These are phyloP conservation scores for Neocucurbitaria cava DNA, from an alignment of 2,329 filamentous ascomycete species.

Conservation along the genomic window DNA sequence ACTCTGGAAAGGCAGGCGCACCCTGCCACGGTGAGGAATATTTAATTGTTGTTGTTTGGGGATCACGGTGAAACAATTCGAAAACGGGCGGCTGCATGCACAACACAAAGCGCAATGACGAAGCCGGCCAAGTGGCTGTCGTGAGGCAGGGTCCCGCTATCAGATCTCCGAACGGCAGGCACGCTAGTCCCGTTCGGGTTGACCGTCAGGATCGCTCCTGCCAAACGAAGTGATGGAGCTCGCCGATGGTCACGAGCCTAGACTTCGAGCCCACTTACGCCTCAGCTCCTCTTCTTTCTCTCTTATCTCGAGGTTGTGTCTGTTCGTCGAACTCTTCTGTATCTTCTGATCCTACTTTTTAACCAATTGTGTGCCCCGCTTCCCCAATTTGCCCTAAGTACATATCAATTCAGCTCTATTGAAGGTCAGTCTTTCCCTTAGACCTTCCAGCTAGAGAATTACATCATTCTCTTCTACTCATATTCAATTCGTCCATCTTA, in stretches of 20 bases:
- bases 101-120: constrained; percentile 20
- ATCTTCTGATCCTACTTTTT: constrained; percentile 15
- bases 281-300: constrained; percentile 23
- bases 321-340: constrained; percentile 16
- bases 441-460: neutral
- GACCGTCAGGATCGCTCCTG: constrained; percentile 30
- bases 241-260: constrained; percentile 46
- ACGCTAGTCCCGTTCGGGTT: constrained; percentile 28
- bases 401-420: constrained; percentile 1
- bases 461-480: neutral
- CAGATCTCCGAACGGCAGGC: constrained; percentile 13
- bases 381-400: constrained; percentile 15
- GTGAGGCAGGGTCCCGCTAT: constrained; percentile 23
- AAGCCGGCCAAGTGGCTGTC: constrained; percentile 22
- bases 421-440: constrained; percentile 1
- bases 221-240: constrained; percentile 32
- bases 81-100: constrained; percentile 8
- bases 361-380: constrained; percentile 17
- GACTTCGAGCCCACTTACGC: constrained; percentile 21
- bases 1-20: neutral
- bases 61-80: constrained; percentile 13
- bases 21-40: constrained; percentile 1
- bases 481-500: neutral
- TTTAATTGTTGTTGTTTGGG: neutral
- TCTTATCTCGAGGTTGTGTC: constrained; percentile 26